Evolutionary conservation across 2,329 filamentous ascomycete genomes (phyloP).

Genomic region (Monosporascus sp.): DNA sequence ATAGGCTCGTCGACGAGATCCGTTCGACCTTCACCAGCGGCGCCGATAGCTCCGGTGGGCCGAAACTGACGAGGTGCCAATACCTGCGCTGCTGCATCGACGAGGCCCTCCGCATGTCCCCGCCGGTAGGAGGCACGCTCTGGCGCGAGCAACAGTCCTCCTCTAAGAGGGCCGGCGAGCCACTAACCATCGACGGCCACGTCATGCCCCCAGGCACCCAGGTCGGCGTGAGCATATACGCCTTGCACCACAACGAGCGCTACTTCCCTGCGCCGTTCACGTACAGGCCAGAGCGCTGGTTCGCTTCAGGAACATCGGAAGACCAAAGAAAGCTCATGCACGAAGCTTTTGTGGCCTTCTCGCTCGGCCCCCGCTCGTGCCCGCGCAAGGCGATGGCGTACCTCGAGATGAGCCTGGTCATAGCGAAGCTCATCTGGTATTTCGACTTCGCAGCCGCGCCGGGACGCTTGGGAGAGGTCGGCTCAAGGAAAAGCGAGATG

Average conservation of each 20-base stretch:
- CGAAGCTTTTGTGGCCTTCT: slow-evolving; percentile 2
- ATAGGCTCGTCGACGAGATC: background rate
- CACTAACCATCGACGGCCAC: background rate
- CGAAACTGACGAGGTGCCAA: background rate
- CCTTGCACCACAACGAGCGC: slow-evolving; percentile 2
- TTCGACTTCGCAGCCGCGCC: slow-evolving; percentile 1
- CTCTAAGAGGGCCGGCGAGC: slow-evolving; percentile 1
- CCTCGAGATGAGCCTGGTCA: slow-evolving; percentile 2
- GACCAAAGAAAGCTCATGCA: background rate
- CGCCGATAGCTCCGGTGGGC: background rate
- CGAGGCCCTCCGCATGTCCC: background rate
- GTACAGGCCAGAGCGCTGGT: background rate
- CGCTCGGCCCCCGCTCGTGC: background rate
- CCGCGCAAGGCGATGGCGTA: slow-evolving; percentile 4
- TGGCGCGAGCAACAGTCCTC: background rate
- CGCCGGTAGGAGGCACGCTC: background rate
- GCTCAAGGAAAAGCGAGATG: background rate
- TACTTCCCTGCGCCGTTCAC: slow-evolving; percentile 2
- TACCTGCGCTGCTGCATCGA: background rate
- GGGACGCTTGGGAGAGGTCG: background rate
- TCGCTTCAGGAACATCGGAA: background rate
- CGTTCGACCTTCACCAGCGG: background rate
- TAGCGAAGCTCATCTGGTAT: slow-evolving; percentile 4
- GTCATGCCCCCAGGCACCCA: background rate
- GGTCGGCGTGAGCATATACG: slow-evolving; percentile 3